Conservation (phyloP, 805 yeast genomes). For the Ogataea parapolymorpha region DNA sequence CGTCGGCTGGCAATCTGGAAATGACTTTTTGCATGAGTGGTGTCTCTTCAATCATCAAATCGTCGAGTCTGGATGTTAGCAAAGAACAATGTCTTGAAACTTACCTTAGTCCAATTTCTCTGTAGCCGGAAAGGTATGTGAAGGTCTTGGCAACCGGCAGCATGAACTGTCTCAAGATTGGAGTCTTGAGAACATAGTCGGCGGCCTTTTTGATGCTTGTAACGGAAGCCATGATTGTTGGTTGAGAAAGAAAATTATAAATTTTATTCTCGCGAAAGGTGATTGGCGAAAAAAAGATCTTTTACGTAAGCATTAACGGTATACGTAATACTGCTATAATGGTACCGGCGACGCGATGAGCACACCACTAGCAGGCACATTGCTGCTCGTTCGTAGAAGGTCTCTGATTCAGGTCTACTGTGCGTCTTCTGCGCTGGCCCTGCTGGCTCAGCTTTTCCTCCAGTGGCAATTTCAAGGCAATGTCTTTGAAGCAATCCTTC, state of each 20-base stretch:
- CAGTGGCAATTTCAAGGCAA: conserved; percentile 46
- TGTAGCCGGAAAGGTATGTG: conserved; percentile 80
- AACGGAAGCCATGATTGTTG: conserved; percentile 46
- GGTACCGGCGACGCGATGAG: too few species aligned
- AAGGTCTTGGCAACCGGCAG: conserved; percentile 79
- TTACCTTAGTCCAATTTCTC: conserved; percentile 82
- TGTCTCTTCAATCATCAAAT: conserved; percentile 82
- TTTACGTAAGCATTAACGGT: background rate
- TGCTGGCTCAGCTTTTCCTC: conserved; percentile 26
- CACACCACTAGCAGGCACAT: conserved; percentile 25
- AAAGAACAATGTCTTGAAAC: conserved; percentile 6
- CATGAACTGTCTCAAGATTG: conserved; percentile 69
- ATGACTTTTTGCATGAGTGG: conserved; percentile 85
- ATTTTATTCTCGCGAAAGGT: conserved; percentile 19
- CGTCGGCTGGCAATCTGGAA: conserved; percentile 79
- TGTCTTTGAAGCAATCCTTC: conserved; percentile 43
- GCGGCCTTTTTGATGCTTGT: conserved; percentile 71
- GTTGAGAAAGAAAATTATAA: conserved; percentile 6
- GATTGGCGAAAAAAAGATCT: conserved; percentile 12
- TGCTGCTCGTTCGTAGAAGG: conserved; percentile 33
- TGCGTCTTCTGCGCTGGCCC: conserved; percentile 21
- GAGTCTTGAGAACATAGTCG: conserved; percentile 77
- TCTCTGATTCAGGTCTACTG: conserved; percentile 31
- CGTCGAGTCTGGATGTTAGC: conserved; percentile 57
- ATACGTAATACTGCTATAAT: background rate